These are phyloP conservation scores for Phialocephala subalpina DNA, from an alignment of 2,329 filamentous ascomycete species.

Conservation along the genomic window DNA sequence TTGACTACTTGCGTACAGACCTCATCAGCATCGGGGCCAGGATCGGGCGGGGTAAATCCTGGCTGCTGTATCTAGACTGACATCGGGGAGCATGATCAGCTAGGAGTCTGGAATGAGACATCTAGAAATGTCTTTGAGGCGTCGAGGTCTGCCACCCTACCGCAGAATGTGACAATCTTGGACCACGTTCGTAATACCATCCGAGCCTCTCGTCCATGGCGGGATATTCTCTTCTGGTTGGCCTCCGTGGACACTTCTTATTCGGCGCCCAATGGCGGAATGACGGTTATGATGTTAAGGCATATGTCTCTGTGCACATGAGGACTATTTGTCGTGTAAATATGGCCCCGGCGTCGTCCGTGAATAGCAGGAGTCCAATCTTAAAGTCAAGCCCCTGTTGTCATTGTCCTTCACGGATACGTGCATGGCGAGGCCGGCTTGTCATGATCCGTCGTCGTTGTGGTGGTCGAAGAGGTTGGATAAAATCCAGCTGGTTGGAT, in stretches of 20 bases:
- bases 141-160: neutral
- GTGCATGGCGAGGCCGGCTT: neutral
- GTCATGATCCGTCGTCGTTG: neutral
- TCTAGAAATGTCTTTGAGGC: neutral
- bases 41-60: neutral
- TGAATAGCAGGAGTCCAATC: too few relatives aligned
- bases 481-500: conserved; percentile 2
- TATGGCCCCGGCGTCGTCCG: neutral
- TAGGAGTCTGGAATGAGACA: neutral
- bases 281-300: neutral
- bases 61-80: neutral
- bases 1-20: too few relatives aligned
- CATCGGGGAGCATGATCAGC: neutral
- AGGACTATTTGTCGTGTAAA: neutral
- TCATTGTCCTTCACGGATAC: neutral
- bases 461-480: neutral
- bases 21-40: too few relatives aligned
- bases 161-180: neutral
- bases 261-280: neutral
- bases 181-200: neutral
- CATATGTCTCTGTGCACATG: neutral
- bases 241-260: neutral
- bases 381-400: neutral
- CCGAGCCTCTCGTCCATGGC: neutral
- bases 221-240: neutral